phyloP scores from a whole-genome alignment of 345 rosid species.

The Diplotaxis tenuifolia region DNA sequence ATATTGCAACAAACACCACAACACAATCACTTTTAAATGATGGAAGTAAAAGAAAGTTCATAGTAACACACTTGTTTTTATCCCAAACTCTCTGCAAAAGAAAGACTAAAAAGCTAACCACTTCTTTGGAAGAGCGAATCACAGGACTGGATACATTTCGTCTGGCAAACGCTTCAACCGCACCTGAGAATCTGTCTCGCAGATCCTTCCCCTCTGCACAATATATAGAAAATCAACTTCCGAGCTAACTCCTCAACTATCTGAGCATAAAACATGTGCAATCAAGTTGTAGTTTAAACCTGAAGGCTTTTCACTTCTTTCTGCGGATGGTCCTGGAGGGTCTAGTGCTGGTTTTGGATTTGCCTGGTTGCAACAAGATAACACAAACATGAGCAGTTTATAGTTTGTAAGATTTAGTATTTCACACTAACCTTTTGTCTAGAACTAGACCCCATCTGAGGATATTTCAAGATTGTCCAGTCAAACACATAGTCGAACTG shows the following conservation, averaged over 20 bases:
- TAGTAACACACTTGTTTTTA: background rate
- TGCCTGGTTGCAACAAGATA: constrained; percentile 35
- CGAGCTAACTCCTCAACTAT: background rate
- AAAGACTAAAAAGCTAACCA: no score
- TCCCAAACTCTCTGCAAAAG: no score
- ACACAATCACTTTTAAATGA: background rate
- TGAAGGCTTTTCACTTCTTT: constrained; percentile 64
- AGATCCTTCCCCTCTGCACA: constrained; percentile 68
- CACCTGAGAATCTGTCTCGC: constrained; percentile 78
- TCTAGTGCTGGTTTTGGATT: constrained; percentile 51
- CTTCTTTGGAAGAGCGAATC: constrained; percentile 51
- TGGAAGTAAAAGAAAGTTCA: background rate
- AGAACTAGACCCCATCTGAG: constrained; percentile 76
- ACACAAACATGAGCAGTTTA: constrained; percentile 3
- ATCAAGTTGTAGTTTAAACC: constrained; percentile 39
- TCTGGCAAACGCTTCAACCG: constrained; percentile 77
- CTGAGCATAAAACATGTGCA: background rate
- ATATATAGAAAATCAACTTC: constrained; percentile 8
- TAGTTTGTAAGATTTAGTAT: background rate
- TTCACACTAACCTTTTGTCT: constrained; percentile 58
- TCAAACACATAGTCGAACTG: constrained; percentile 93
- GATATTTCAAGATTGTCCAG: constrained; percentile 90
- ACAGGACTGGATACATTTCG: constrained; percentile 55
- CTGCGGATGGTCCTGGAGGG: constrained; percentile 53
- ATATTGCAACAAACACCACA: constrained; percentile 28